Evolutionary conservation across 305 asterid genomes (phyloP), one percentile per base, ranked within the genome.

Genomic region (Fraxinus sp.): DNA sequence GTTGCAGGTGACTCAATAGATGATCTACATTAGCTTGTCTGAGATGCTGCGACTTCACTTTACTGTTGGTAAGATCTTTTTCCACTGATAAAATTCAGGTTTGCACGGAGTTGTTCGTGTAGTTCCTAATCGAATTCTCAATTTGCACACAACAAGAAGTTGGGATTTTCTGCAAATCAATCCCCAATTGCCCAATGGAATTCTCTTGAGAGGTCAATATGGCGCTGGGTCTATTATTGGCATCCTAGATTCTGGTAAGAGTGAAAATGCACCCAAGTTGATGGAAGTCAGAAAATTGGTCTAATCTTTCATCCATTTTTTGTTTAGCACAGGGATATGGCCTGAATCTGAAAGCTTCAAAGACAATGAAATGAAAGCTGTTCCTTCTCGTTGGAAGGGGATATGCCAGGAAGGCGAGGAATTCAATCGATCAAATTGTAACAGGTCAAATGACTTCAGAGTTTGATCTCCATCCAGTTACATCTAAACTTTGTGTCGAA

Each of bases 341-440:
- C 89, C 88, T 8, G 89, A 84, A 76, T 84, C 86, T 14, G 86
- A 77, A 18, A 87, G 85, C 85, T 84, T 86, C 72, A 79, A 14
- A 41, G 87, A 82, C 46, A 83, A 79, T 71, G 71, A 52, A 8
- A 79, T 84, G 82, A 70, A 32, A 70, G 46, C 20, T 1, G 77
- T 68, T 77, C 87, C 87, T 18, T 82, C 83, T 8, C 84, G 49
- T 76, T 87, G 89, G 88, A 87, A 78, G 44, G 88, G 89, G 57
- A 75, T 20, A 36, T 84, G 87, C 79, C 84, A 84, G 39, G 83
- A 37, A 71, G 88, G 89, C 18, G 82, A 82, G 49, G 80, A 82
- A 75, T 84, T 87, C 85, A 78, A 85, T 26, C n/a, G 6, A 3
- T 87, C 88, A 39, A 76, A 74, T 10, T 87, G 89, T 76, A 87